Conservation (phyloP, 176 grass and related monocot genomes). For the Zea luxurians region DNA sequence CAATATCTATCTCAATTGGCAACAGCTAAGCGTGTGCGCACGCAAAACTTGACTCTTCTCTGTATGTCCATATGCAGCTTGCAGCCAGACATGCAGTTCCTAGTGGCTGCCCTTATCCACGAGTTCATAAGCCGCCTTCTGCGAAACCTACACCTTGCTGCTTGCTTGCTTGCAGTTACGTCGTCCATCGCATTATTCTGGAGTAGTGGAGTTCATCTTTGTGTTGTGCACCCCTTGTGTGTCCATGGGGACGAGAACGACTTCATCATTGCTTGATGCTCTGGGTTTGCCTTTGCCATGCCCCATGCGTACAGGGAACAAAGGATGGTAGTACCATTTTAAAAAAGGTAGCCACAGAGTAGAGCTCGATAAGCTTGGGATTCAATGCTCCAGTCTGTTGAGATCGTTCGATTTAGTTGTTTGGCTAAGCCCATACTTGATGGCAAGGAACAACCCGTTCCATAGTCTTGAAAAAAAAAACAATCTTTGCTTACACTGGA, state of each 20-base stretch:
- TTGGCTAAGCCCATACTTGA: conserved; percentile 6
- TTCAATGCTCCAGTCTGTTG: conserved; percentile 22
- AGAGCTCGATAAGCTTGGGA: conserved; percentile 17
- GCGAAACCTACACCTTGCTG: conserved; percentile 10
- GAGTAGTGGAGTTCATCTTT: background rate
- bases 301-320: conserved; percentile 32
- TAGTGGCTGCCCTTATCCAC: conserved; percentile 3
- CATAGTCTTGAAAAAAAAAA: background rate
- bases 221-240: background rate
- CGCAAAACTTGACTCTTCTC: background rate
- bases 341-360: conserved; percentile 3
- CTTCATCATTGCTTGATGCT: conserved; percentile 21
- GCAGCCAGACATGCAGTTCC: too few relatives aligned
- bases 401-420: conserved; percentile 8
- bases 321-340: conserved; percentile 14
- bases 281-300: conserved; percentile 21
- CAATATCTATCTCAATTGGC: background rate
- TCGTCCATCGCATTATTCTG: conserved; percentile 26
- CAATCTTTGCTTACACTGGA: conserved; percentile 23
- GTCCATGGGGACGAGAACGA: background rate
- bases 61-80: background rate
- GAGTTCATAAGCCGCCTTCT: background rate
- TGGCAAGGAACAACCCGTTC: conserved; percentile 8
- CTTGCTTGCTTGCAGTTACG: conserved; percentile 36
- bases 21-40: conserved; percentile 11